Evolutionary conservation across 2,329 filamentous ascomycete species (phyloP).

Genomic region (Fusarium cyanostomum): DNA sequence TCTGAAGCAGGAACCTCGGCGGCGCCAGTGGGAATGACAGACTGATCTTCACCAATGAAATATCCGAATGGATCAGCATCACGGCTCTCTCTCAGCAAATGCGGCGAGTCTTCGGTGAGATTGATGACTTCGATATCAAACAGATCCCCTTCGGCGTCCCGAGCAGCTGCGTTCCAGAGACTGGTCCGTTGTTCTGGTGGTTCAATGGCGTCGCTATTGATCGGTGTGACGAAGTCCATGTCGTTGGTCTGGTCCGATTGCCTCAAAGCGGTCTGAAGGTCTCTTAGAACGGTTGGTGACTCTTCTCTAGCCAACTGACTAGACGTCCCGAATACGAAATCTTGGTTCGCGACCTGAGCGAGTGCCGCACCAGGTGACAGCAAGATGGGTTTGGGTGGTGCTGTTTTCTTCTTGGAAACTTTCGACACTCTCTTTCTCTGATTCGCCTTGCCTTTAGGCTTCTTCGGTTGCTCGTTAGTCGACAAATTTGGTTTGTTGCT

Average conservation of each 20-base stretch:
- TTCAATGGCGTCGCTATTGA: conserved; percentile 53
- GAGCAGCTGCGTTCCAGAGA: conserved; percentile 77
- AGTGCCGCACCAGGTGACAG: conserved; percentile 76
- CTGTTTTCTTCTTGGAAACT: conserved; percentile 52
- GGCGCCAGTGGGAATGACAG: not conserved
- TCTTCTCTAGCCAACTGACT: conserved; percentile 82
- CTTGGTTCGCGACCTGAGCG: conserved; percentile 72
- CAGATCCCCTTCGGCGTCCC: conserved; percentile 71
- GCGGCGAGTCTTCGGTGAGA: conserved; percentile 57
- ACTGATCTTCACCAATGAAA: conserved; percentile 10
- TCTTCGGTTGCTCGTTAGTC: conserved; percentile 20
- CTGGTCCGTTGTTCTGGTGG: conserved; percentile 48
- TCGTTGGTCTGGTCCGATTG: conserved; percentile 61
- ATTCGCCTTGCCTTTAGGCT: conserved; percentile 47
- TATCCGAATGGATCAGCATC: conserved; percentile 55
- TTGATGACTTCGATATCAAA: conserved; percentile 71
- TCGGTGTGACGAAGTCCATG: conserved; percentile 51
- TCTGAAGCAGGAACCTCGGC: conserved; percentile 1
- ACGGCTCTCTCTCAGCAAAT: conserved; percentile 30
- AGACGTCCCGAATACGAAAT: conserved; percentile 86
- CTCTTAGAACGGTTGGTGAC: conserved; percentile 71
- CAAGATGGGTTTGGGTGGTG: conserved; percentile 60
- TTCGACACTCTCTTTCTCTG: conserved; percentile 46
- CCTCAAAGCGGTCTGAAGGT: conserved; percentile 69
- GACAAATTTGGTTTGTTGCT: not conserved